Evolutionary conservation across 768 basidiomycete genomes (phyloP), one percentile per base, ranked within the genome.

Genomic region (Artomyces pyxidatus): DNA sequence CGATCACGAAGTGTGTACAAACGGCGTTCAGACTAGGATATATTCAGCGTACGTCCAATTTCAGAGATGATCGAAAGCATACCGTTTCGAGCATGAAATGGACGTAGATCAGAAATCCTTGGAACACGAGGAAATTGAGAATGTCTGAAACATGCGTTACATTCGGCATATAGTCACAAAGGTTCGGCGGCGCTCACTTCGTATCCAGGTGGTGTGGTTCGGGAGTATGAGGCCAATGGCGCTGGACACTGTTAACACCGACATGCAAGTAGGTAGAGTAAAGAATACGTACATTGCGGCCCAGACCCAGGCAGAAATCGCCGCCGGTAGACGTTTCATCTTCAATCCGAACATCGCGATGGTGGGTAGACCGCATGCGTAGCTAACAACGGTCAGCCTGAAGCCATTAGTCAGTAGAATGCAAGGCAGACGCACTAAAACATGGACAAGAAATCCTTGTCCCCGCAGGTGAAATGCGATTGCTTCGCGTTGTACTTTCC

Each of bases 61-160:
- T n/a, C n/a, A n/a, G n/a, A n/a, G n/a, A n/a, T n/a, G n/a, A n/a
- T n/a, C n/a, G n/a, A n/a, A 42, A 47, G 59, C 72, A 63, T 41
- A 68, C 68, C 30, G 67, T 65, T 60, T 75, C 76, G 32, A 71
- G 69, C 51, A 72, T 68, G 49, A 66, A 70, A 41, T 68, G 67
- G 3, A 86, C 77, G 60, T 85, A 89, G 17, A 93, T 76, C 51
- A 95, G 67, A 64, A 94, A 91, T 3, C 68, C 72, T 52, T 91
- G 85, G 63, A 86, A 94, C n/a, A 88, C 59, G 45, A 83, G 64
- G 58, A 88, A 85, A 67, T 83, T 80, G 58, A 86, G 73, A 64
- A 81, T 70, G 59, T 75, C 80, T 82, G 53, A 9, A 26, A 37
- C 32, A 42, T 40, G 19, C n/a, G n/a, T n/a, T n/a, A n/a, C n/a